Conservation (phyloP, 1,284 basidiomycete genomes). For the Trichosporon ovoides region DNA sequence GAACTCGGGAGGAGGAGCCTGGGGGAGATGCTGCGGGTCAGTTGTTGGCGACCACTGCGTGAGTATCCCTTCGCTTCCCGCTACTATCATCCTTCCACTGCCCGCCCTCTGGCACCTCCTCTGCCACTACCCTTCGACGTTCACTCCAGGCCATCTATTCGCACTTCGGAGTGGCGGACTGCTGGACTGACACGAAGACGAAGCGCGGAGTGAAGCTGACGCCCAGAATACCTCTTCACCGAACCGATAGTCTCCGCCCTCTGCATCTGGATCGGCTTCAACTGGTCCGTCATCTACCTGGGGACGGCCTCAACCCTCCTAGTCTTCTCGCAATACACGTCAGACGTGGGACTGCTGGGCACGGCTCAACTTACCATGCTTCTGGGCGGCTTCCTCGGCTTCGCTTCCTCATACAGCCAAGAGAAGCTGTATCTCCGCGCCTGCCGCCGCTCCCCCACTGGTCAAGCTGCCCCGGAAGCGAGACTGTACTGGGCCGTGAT, state of each 20-base stretch:
- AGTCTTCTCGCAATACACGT: constrained; percentile 41
- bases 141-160: too few relatives aligned
- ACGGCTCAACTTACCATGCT: constrained; percentile 42
- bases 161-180: too few relatives aligned
- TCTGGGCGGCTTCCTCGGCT: constrained; percentile 64
- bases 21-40: constrained; percentile 35
- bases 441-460: constrained; percentile 31
- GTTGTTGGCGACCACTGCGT: constrained; percentile 42
- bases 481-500: constrained; percentile 48
- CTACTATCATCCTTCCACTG: too few relatives aligned
- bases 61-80: too few relatives aligned
- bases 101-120: too few relatives aligned
- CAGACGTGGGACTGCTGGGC: constrained; percentile 32
- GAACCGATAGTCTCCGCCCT: constrained; percentile 52
- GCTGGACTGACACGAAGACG: too few relatives aligned
- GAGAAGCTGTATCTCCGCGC: constrained; percentile 33
- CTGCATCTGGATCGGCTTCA: constrained; percentile 50
- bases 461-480: constrained; percentile 50
- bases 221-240: constrained; percentile 46
- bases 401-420: constrained; percentile 57
- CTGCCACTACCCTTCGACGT: too few relatives aligned
- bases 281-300: constrained; percentile 45
- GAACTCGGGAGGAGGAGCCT: constrained; percentile 41
- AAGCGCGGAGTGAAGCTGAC: too few relatives aligned
- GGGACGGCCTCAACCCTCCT: constrained; percentile 31